Evolutionary conservation across 73 alveolate genomes (phyloP).

Genomic region (Urostyla sp.): DNA sequence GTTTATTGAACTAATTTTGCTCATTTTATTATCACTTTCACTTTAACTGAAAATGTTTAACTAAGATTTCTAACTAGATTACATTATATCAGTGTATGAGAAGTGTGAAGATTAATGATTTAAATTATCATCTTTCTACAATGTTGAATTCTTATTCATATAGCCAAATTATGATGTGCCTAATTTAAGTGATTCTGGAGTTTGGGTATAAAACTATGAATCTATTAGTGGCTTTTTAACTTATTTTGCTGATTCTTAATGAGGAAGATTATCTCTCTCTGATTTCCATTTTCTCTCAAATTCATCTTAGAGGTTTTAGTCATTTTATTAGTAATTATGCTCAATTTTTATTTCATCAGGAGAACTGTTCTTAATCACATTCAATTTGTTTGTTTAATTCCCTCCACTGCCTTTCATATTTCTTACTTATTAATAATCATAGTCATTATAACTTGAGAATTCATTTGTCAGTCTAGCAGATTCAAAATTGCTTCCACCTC

Average conservation of each 20-base stretch:
- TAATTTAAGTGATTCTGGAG: slow-evolving; percentile 32
- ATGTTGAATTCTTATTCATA: slow-evolving; percentile 18
- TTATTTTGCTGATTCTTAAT: background rate
- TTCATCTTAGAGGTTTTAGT: slow-evolving; percentile 41
- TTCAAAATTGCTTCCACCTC: background rate
- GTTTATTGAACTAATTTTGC: background rate
- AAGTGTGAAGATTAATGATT: background rate
- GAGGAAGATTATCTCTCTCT: background rate
- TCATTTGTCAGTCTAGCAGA: background rate
- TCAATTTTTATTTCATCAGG: slow-evolving; percentile 4
- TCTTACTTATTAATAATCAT: background rate
- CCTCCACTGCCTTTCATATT: background rate
- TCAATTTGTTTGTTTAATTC: background rate
- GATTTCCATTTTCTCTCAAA: slow-evolving; percentile 12
- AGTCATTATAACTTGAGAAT: background rate
- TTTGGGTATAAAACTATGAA: background rate
- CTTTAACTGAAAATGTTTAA: background rate
- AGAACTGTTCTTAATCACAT: slow-evolving; percentile 30
- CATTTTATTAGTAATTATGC: background rate
- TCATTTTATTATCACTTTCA: background rate
- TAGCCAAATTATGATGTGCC: slow-evolving; percentile 35
- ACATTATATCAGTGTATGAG: slow-evolving; percentile 13
- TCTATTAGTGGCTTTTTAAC: too few relatives aligned
- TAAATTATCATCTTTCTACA: slow-evolving; percentile 26
- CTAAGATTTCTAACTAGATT: slow-evolving; percentile 21